phyloP scores from a whole-genome alignment of 306 rosid genomes.

The Fragaria iinumae region DNA sequence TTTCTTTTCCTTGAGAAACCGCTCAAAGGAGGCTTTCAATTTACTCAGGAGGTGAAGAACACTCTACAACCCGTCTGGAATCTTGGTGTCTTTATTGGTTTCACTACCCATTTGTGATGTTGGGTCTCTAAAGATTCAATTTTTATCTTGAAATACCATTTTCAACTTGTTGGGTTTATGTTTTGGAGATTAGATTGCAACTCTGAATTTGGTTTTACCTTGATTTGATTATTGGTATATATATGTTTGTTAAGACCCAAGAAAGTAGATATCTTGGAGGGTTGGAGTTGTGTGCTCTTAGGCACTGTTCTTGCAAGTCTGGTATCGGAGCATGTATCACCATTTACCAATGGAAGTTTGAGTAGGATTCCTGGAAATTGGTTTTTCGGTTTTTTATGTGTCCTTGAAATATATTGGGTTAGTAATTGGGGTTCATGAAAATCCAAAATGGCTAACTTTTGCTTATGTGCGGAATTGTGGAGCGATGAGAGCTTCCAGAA shows the following conservation, averaged over 20 bases:
- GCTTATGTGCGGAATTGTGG: not conserved
- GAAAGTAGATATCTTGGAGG: not conserved
- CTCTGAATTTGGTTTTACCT: not conserved
- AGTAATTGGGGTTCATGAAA: not conserved
- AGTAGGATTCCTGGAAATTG: not conserved
- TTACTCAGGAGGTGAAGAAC: conserved; percentile 53
- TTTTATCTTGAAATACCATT: not conserved
- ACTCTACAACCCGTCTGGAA: conserved; percentile 16
- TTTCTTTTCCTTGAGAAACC: conserved; percentile 41
- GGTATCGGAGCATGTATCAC: too few species aligned
- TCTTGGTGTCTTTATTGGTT: not conserved
- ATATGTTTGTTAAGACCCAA: not conserved
- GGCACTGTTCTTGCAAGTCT: not conserved
- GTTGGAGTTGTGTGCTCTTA: not conserved
- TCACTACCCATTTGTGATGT: not conserved
- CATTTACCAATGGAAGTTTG: not conserved
- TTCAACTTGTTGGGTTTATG: not conserved
- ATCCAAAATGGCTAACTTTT: not conserved
- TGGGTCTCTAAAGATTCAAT: not conserved
- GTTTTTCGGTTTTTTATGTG: conserved; percentile 1
- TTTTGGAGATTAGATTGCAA: not conserved
- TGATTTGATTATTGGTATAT: not conserved
- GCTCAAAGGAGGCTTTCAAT: conserved; percentile 35
- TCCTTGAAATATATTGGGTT: not conserved
- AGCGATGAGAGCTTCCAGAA: not conserved